phyloP scores from a whole-genome alignment of 2,329 filamentous ascomycete species.

The Aspergillus caelatus region DNA sequence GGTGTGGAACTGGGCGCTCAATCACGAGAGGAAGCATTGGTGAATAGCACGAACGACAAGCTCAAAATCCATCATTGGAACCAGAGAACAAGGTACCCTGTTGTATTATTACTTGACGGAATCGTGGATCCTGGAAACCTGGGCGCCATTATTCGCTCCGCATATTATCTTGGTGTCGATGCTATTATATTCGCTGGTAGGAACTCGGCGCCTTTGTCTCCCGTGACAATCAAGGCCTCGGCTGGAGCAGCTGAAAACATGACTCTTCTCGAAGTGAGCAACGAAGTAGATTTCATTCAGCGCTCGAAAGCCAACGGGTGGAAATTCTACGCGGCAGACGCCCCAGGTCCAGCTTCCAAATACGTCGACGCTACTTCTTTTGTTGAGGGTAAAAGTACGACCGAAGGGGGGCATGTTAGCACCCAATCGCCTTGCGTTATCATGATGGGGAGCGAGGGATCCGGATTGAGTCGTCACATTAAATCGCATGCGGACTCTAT shows the following conservation, averaged over 20 bases:
- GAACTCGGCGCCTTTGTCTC: constrained; percentile 72
- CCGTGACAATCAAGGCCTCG: constrained; percentile 82
- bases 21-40: constrained; percentile 68
- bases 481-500: constrained; percentile 66
- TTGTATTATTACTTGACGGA: constrained; percentile 48
- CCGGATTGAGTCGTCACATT: constrained; percentile 68
- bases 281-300: constrained; percentile 70
- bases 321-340: constrained; percentile 77
- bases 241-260: constrained; percentile 84
- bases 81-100: constrained; percentile 36
- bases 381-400: constrained; percentile 37
- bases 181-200: constrained; percentile 76
- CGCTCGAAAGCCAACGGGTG: constrained; percentile 72
- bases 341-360: constrained; percentile 36
- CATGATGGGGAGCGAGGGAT: constrained; percentile 80
- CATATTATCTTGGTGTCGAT: constrained; percentile 86
- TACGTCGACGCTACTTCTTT: constrained; percentile 23
- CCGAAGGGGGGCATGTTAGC: constrained; percentile 45
- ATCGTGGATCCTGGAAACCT: constrained; percentile 83
- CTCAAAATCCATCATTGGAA: constrained; percentile 45
- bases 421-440: constrained; percentile 70
- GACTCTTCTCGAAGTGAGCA: constrained; percentile 69
- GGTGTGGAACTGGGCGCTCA: constrained; percentile 66
- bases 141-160: constrained; percentile 84
- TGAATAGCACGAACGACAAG: constrained; percentile 68